Evolutionary conservation across 176 grass and related monocot species (phyloP).

Genomic region (Stipa capillata): DNA sequence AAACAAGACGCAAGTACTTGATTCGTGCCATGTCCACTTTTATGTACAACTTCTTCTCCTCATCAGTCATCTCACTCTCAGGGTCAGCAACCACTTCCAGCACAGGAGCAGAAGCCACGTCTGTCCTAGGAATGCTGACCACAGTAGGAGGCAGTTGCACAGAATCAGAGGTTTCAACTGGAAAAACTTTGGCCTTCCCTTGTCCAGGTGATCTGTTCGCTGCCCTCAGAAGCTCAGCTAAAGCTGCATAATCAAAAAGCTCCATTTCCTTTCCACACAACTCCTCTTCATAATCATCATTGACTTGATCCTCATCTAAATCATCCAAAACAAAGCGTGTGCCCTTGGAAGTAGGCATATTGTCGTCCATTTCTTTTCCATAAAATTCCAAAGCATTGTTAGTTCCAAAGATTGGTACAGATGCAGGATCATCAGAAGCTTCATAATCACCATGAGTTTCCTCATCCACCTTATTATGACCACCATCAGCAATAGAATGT

Average conservation of each 20-base stretch:
- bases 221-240: constrained; percentile 42
- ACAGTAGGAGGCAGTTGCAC: not conserved
- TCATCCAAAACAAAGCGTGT: constrained; percentile 14
- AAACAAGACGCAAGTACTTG: constrained; percentile 64
- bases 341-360: constrained; percentile 17
- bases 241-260: constrained; percentile 33
- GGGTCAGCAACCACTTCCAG: constrained; percentile 25
- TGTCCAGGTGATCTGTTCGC: constrained; percentile 24
- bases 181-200: constrained; percentile 34
- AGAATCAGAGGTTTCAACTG: constrained; percentile 16
- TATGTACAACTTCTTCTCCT: constrained; percentile 72
- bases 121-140: constrained; percentile 7
- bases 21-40: constrained; percentile 53
- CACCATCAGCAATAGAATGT: not conserved
- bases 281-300: constrained; percentile 18
- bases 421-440: not conserved
- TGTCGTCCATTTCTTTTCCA: constrained; percentile 10
- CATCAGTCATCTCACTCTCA: constrained; percentile 48
- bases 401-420: not conserved
- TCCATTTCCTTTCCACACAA: constrained; percentile 26
- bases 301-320: constrained; percentile 26
- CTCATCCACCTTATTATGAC: not conserved
- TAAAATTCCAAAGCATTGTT: not conserved
- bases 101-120: constrained; percentile 11
- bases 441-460: not conserved